Base-by-base conservation (phyloP, 805 yeast genomes). In the Zygotorulaspora chibaensis region DNA sequence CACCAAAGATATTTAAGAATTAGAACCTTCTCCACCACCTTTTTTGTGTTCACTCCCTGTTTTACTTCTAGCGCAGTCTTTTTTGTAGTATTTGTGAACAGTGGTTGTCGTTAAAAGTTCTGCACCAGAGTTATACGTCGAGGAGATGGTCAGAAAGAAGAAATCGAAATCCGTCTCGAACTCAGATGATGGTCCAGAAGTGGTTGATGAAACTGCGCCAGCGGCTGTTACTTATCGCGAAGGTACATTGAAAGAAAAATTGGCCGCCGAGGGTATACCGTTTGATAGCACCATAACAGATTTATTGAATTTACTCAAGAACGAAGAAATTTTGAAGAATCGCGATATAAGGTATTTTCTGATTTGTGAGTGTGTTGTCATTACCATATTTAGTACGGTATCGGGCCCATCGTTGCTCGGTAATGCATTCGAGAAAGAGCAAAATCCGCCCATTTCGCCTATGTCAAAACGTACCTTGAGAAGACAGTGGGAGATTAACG, bases 321-420 rank as follows among this genome's bases (percentile, higher is more conserved):
- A 48, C 20, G 42, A 40, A 9, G 29, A 28, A 16, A 27, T 33
- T 16, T 18, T 43, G 16, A 20, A 28, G 10, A 38, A 39, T 17
- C 39, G 33, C n/a, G 12, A 17, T 9, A 6, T 42, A 26, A 42
- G 46, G 16, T 25, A 20, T 11, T 45, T 47, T 2, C 37, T 54
- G 33, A n/a, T 47, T 5, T 34, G 47, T 3, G 58, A 57, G 44
- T 42, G 52, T 17, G 26, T 53, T 8, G 25, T 52, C 8, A 33
- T 60, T 13, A 49, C 53, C 9, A 43, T 60, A 2, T 53, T 58
- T 31, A 53, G 59, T 8, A 62, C 67, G 6, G 45, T 40, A 31
- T 30, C 61, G 3, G 67, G 67, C 6, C 39, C 38, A 2, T 53
- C 61, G 10, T 38, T 57, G 5, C n/a, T 33, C 5, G 16, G 13